Percentiles rank a stretch among this genome's conserved stretches.
Evolutionary conservation across 2,329 filamentous ascomycete genomes (phyloP).

Genomic region (Beauveria medogensis): DNA sequence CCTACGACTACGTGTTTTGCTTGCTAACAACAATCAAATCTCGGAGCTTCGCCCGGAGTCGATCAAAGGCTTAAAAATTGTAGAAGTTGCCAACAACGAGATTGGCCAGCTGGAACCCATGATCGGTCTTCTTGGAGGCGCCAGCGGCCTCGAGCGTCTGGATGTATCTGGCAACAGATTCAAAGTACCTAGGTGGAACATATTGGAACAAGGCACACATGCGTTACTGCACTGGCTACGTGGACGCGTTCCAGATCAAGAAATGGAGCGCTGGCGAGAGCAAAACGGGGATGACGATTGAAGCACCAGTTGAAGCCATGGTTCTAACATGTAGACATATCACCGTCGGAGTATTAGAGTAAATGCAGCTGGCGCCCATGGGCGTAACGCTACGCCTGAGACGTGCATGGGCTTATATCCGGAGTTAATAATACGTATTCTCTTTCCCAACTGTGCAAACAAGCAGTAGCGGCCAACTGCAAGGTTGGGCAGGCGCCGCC

Average conservation of each 20-base stretch:
- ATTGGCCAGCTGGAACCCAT: constrained; percentile 74
- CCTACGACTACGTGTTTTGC: constrained; percentile 60
- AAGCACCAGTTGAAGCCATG: background rate
- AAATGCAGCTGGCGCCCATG: background rate
- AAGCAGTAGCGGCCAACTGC: background rate
- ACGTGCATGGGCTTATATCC: background rate
- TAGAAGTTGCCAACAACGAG: constrained; percentile 78
- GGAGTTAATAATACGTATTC: background rate
- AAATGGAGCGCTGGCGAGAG: constrained; percentile 49
- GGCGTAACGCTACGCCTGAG: background rate
- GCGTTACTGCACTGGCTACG: constrained; percentile 74
- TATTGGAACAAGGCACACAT: constrained; percentile 82
- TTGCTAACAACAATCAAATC: constrained; percentile 74
- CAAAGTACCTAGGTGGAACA: constrained; percentile 73
- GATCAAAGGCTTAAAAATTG: constrained; percentile 63
- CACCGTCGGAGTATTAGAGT: background rate
- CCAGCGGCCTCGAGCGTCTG: constrained; percentile 51
- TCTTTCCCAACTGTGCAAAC: background rate
- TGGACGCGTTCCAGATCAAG: constrained; percentile 60
- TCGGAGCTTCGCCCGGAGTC: constrained; percentile 63
- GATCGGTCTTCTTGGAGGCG: constrained; percentile 66
- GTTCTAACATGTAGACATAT: background rate
- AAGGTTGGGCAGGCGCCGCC: background rate
- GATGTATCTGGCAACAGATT: constrained; percentile 83
- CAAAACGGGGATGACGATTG: constrained; percentile 31